Evolutionary conservation across 805 yeast species (phyloP), one percentile per base, ranked within the genome.

Genomic region (Teunomyces stri): DNA sequence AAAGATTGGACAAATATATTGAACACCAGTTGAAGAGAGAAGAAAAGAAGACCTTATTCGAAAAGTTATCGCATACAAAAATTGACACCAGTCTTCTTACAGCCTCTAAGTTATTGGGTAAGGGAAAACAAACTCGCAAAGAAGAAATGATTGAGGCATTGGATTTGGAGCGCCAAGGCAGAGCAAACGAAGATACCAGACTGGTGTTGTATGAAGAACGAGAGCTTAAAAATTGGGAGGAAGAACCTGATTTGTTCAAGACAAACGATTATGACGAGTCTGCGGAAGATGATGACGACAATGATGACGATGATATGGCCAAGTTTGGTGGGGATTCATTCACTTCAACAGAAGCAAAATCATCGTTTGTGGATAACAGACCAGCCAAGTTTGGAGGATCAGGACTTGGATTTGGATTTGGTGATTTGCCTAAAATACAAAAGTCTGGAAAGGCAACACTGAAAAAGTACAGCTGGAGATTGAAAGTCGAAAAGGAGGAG

Each of bases 11-110:
- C 51, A 92, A 92, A 65, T 92, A 89, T 65, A 89, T 92, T 33
- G 96, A 90, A 49, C 96, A 88, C 67, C 97, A 90, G 62, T 61
- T 90, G 56, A 86, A 85, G 58, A 74, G 95, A 60, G 96, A 92
- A 63, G 98, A 92, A 67, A 87, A 87, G 65, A 87, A 87, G 55
- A 77, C 79, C 2, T 70, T 92, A 45, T 70, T 92, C 37, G 82
- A 85, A 53, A 90, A 89, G 62, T 72, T 92, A 36, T 78, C 84
- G 43, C 77, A 75, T 22, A 80, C 88, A 1, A 75, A 77, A 47
- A 76, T 92, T 41, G 96, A 91, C 60, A 81, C 96, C 0, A 69
- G 84, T 0, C 56, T 81, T 10, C 71, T 89, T 52, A 83, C 80
- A 21, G 84, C 94, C 30, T 80, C 95, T 16, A 90, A 89, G 60